Conservation (phyloP, 306 rosid genomes). For the Calophaca sinica region DNA sequence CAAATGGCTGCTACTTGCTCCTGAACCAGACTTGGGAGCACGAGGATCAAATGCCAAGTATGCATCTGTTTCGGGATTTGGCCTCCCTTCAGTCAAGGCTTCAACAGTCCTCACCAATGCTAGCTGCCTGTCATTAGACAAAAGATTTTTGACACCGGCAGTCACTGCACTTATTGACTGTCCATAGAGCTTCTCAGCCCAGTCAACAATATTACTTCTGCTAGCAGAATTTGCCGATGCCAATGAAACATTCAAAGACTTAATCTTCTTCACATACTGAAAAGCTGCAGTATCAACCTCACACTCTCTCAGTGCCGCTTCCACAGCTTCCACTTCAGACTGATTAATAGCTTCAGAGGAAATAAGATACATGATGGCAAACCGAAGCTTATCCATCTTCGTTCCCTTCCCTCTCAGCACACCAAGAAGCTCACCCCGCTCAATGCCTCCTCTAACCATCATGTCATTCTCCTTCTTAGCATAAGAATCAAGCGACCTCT, state of each 20-base stretch:
- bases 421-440: slow-evolving; percentile 73
- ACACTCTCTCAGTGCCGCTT: slow-evolving; percentile 76
- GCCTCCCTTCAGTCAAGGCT: slow-evolving; percentile 92
- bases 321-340: slow-evolving; percentile 87
- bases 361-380: slow-evolving; percentile 87
- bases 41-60: slow-evolving; percentile 91
- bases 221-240: slow-evolving; percentile 91
- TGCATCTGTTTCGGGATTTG: slow-evolving; percentile 88
- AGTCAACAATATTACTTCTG: slow-evolving; percentile 92
- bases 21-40: slow-evolving; percentile 79
- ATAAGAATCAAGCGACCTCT: slow-evolving; percentile 91
- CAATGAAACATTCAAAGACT: slow-evolving; percentile 79
- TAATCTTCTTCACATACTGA: slow-evolving; percentile 94
- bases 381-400: slow-evolving; percentile 90
- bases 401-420: slow-evolving; percentile 88
- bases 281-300: slow-evolving; percentile 92
- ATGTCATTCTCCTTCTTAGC: slow-evolving; percentile 92
- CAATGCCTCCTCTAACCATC: slow-evolving; percentile 90
- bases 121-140: slow-evolving; percentile 90
- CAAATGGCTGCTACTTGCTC: slow-evolving; percentile 72
- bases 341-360: slow-evolving; percentile 84
- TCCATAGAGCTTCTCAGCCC: slow-evolving; percentile 98
- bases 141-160: slow-evolving; percentile 92
- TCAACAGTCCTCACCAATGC: slow-evolving; percentile 95
- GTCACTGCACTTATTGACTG: slow-evolving; percentile 94